These are phyloP conservation scores for Amanita jacksonii DNA, from an alignment of 768 basidiomycete species.

Conservation along the genomic window DNA sequence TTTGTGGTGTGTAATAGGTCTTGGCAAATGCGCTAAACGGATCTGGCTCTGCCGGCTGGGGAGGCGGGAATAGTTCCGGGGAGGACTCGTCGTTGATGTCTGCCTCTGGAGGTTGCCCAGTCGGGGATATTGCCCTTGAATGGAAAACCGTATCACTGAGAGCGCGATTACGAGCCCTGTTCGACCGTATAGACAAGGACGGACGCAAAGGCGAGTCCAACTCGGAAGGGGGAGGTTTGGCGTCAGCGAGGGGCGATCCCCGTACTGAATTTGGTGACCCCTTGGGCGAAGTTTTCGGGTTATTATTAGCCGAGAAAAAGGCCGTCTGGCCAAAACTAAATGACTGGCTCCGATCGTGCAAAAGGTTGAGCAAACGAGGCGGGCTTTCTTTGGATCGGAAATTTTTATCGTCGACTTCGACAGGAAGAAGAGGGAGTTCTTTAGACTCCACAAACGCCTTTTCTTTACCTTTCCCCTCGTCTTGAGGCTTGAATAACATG, in stretches of 20 bases:
- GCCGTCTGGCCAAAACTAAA: conserved; percentile 59
- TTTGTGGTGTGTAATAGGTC: conserved; percentile 71
- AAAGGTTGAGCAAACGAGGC: conserved; percentile 23
- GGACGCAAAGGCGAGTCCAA: conserved; percentile 16
- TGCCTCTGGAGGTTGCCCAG: conserved; percentile 37
- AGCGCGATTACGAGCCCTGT: conserved; percentile 39
- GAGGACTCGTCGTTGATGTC: conserved; percentile 57
- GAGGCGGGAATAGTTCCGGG: conserved; percentile 34
- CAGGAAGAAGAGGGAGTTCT: conserved; percentile 13
- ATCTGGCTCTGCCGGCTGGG: conserved; percentile 46
- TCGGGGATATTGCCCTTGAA: conserved; percentile 33
- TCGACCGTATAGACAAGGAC: conserved; percentile 16
- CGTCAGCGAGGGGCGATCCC: conserved; percentile 16
- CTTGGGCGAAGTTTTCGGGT: conserved; percentile 4
- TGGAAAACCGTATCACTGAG: conserved; percentile 60
- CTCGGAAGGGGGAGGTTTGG: conserved; percentile 20
- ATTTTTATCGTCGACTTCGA: conserved; percentile 31
- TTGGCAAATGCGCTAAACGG: conserved; percentile 66
- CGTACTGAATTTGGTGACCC: conserved; percentile 15
- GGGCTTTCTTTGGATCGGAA: conserved; percentile 35
- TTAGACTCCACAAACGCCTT: conserved; percentile 13
- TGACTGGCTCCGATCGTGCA: conserved; percentile 55
- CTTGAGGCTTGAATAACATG: conserved; percentile 28
- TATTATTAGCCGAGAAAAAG: conserved; percentile 39
- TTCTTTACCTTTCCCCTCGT: conserved; percentile 32